phyloP scores from a whole-genome alignment of 1,284 basidiomycete genomes.

The Athelia psychrophila region DNA sequence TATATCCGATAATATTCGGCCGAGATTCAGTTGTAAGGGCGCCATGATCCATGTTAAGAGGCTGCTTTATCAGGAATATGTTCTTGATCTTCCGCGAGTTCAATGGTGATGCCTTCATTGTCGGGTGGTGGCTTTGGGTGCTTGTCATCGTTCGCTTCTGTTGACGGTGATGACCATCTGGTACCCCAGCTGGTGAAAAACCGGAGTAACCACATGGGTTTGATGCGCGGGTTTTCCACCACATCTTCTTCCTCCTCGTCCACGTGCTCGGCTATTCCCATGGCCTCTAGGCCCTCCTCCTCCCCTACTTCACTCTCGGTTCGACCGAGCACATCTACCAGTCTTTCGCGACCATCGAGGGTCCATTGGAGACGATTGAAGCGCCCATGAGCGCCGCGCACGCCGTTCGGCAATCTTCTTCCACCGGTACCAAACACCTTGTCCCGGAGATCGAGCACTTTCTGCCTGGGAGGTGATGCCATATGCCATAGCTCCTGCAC shows the following conservation, averaged over 20 bases:
- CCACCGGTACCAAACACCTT: constrained; percentile 52
- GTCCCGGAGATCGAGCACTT: constrained; percentile 59
- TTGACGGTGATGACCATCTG: constrained; percentile 26
- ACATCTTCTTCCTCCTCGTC: constrained; percentile 51
- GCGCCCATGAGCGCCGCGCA: constrained; percentile 50
- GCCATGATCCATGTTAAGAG: no score
- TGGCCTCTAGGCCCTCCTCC: constrained; percentile 42
- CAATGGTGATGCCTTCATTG: no score
- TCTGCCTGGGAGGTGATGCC: constrained; percentile 56
- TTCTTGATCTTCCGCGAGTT: no score
- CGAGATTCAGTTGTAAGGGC: no score
- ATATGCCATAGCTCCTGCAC: constrained; percentile 64
- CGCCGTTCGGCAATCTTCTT: constrained; percentile 35
- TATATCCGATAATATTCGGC: no score
- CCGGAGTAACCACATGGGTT: constrained; percentile 70
- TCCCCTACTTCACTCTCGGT: constrained; percentile 77
- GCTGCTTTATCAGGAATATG: no score
- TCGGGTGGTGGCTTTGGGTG: no score
- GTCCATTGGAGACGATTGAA: constrained; percentile 69
- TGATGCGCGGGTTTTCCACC: constrained; percentile 54
- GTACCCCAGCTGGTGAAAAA: constrained; percentile 73
- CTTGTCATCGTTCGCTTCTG: no score
- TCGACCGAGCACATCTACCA: constrained; percentile 64
- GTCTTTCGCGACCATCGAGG: constrained; percentile 53
- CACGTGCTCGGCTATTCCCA: constrained; percentile 18